phyloP scores from a whole-genome alignment of 371 early-diverging fungal species.

The Mortierella sp. region DNA sequence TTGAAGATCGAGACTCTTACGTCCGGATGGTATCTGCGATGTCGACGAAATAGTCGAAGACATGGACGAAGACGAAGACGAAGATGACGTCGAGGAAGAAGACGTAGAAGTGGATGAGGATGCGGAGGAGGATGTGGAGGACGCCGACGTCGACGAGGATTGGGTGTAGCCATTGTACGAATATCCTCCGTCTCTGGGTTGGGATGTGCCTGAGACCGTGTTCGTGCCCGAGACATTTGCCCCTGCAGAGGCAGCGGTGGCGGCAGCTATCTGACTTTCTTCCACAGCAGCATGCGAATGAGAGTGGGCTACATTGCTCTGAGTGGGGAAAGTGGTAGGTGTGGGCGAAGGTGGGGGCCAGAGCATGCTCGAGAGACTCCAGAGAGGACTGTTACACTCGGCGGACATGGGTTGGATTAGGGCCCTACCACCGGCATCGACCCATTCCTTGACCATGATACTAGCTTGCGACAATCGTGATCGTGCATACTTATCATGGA shows the following conservation, averaged over 20 bases:
- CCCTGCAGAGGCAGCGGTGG: neutral
- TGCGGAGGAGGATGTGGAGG: no score
- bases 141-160: neutral
- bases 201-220: neutral
- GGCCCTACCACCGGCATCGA: conserved; percentile 49
- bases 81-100: no score
- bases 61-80: no score
- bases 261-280: neutral
- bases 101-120: no score
- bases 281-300: neutral
- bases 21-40: no score
- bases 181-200: conserved; percentile 1
- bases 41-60: no score
- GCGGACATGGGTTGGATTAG: conserved; percentile 42
- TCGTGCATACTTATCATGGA: conserved; percentile 50
- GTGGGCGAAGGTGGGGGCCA: conserved; percentile 52
- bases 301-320: neutral
- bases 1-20: no score
- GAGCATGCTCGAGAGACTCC: conserved; percentile 49
- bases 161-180: neutral
- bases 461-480: conserved; percentile 42
- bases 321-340: conserved; percentile 40
- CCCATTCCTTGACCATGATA: conserved; percentile 52
- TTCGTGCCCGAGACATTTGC: conserved; percentile 1
- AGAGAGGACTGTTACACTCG: conserved; percentile 30